A percentile compares a stretch with the other conserved stretches of the same genome.
Conservation (phyloP, 1,284 basidiomycete species). For the Puccinia polysora region DNA sequence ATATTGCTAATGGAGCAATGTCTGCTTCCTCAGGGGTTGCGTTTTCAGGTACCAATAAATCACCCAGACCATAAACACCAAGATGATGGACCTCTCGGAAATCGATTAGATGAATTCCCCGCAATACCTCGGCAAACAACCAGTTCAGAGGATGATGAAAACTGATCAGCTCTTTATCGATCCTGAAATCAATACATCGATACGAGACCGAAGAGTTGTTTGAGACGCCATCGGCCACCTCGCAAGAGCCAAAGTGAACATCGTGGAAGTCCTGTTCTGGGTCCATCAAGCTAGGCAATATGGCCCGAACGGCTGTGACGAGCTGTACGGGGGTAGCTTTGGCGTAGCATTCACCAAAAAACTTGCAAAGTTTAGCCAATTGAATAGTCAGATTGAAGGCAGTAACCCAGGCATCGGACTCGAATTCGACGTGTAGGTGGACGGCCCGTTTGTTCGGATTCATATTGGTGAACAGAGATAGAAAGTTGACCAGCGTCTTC, state of each 20-base stretch:
- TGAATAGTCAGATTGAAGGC: conserved; percentile 88
- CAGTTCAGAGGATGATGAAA: conserved; percentile 94
- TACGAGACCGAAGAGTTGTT: conserved; percentile 45
- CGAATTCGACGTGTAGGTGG: conserved; percentile 80
- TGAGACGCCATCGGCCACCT: conserved; percentile 56
- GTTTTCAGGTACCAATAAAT: conserved; percentile 30
- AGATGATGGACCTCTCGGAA: conserved; percentile 60
- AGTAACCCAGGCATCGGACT: conserved; percentile 87
- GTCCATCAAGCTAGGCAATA: conserved; percentile 56
- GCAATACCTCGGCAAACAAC: conserved; percentile 83
- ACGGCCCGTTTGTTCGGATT: conserved; percentile 81
- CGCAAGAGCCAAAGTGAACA: conserved; percentile 64
- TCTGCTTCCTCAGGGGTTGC: conserved; percentile 15
- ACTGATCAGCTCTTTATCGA: conserved; percentile 65
- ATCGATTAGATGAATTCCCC: conserved; percentile 58
- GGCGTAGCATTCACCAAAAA: conserved; percentile 74
- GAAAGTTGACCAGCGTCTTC: conserved; percentile 61
- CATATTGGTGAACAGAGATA: conserved; percentile 81
- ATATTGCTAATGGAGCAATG: conserved; percentile 16
- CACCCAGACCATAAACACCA: conserved; percentile 29
- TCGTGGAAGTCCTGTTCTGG: conserved; percentile 60
- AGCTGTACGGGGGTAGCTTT: conserved; percentile 62
- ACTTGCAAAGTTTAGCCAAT: conserved; percentile 76
- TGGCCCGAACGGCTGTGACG: conserved; percentile 64
- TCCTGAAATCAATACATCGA: conserved; percentile 47